These are phyloP conservation scores for Grosmannia serpens DNA, from an alignment of 2,329 filamentous ascomycete species.

Conservation along the genomic window DNA sequence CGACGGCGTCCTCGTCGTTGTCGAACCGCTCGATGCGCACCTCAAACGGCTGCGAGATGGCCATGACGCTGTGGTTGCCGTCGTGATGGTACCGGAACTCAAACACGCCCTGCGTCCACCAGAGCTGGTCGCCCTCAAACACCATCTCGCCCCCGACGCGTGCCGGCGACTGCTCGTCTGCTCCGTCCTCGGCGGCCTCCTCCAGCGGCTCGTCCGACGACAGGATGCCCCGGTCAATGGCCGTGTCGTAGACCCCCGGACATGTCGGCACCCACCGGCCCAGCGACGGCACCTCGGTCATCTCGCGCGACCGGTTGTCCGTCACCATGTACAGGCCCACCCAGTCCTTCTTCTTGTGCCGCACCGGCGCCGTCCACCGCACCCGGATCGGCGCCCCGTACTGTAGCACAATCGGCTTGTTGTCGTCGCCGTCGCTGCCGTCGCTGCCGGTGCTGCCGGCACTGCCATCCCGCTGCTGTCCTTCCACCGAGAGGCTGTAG, in stretches of 20 bases:
- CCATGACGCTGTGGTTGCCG: conserved; percentile 85
- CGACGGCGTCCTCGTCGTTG: conserved; percentile 42
- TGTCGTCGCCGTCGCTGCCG: conserved; percentile 38
- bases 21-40: conserved; percentile 74
- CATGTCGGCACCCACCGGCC: conserved; percentile 84
- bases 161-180: neutral
- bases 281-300: conserved; percentile 72
- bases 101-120: conserved; percentile 94
- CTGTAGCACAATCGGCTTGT: conserved; percentile 69
- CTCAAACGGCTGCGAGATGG: conserved; percentile 87
- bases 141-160: conserved; percentile 69
- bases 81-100: conserved; percentile 96
- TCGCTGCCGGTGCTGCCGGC: conserved; percentile 34
- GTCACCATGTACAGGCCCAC: conserved; percentile 92
- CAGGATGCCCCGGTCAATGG: conserved; percentile 65
- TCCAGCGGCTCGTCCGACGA: conserved; percentile 50
- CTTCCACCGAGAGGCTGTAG: conserved; percentile 67
- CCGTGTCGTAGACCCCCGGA: conserved; percentile 62
- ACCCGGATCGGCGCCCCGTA: conserved; percentile 87
- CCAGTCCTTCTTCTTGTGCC: conserved; percentile 89
- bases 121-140: conserved; percentile 87
- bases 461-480: conserved; percentile 31
- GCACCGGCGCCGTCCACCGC: conserved; percentile 77
- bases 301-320: conserved; percentile 77
- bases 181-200: conserved; percentile 29